Conservation (phyloP, 441 rosid genomes). For the Erodium texanum region DNA sequence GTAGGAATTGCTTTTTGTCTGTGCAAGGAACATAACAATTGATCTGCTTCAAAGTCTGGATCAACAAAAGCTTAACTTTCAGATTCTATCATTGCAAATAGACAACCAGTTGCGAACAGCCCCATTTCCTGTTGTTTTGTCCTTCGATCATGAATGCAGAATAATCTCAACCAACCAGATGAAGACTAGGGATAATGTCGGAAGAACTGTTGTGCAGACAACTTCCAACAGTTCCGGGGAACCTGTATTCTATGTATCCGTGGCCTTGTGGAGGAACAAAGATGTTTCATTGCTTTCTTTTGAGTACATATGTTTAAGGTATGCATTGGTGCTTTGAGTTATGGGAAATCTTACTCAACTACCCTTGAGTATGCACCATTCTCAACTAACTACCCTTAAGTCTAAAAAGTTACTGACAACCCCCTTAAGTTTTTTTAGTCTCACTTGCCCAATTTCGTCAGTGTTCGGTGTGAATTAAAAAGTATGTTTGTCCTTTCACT, state of each 20-base stretch:
- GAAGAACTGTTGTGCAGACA: constrained; percentile 27
- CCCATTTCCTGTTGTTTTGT: constrained; percentile 79
- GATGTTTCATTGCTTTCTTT: constrained; percentile 34
- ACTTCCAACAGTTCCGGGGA: constrained; percentile 35
- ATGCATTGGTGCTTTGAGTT: background rate
- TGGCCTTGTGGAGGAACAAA: constrained; percentile 83
- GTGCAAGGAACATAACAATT: constrained; percentile 57
- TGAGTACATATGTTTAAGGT: constrained; percentile 15
- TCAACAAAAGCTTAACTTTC: constrained; percentile 71
- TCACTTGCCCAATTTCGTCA: too few relatives aligned
- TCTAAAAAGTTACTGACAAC: too few relatives aligned
- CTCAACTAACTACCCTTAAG: too few relatives aligned
- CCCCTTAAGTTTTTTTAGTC: too few relatives aligned
- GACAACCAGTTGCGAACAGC: constrained; percentile 71
- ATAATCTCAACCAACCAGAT: constrained; percentile 31
- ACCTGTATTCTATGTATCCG: constrained; percentile 50
- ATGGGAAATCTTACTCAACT: too few relatives aligned
- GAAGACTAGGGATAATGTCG: constrained; percentile 38
- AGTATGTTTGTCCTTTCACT: too few relatives aligned
- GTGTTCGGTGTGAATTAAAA: too few relatives aligned
- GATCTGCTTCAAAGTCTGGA: constrained; percentile 71
- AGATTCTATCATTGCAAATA: constrained; percentile 66
- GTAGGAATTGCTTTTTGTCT: constrained; percentile 86
- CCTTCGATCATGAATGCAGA: constrained; percentile 56
- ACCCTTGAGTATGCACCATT: too few relatives aligned